Percentiles rank a stretch among this genome's conserved stretches.
phyloP scores from a whole-genome alignment of 768 basidiomycete species.

The Leccinum longicurvipes region DNA sequence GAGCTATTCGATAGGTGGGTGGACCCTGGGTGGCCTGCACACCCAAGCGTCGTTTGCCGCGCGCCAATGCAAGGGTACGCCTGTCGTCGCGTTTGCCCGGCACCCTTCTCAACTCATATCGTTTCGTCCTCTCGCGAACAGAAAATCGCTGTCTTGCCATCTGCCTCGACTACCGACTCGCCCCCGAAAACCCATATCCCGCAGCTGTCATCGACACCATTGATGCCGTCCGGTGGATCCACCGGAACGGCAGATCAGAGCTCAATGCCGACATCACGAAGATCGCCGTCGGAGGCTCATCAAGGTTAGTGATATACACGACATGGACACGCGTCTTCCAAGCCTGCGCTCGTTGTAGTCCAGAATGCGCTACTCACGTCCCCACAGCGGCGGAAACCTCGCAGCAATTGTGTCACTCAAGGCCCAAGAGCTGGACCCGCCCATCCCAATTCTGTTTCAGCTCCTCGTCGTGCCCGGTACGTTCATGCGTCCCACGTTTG shows the following conservation, averaged over 20 bases:
- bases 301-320: slow-evolving; percentile 40
- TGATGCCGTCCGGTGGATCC: slow-evolving; percentile 63
- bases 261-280: slow-evolving; percentile 49
- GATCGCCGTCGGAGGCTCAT: slow-evolving; percentile 70
- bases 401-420: slow-evolving; percentile 65
- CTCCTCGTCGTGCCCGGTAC: slow-evolving; percentile 60
- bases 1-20: slow-evolving; percentile 49
- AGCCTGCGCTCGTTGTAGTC: no score
- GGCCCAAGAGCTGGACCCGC: slow-evolving; percentile 45
- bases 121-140: slow-evolving; percentile 17
- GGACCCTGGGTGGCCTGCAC: slow-evolving; percentile 65
- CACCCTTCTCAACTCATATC: neutral
- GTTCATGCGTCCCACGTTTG: neutral
- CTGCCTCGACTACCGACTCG: slow-evolving; percentile 69
- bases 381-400: slow-evolving; percentile 62
- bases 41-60: slow-evolving; percentile 56
- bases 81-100: neutral
- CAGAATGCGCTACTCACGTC: neutral
- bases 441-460: slow-evolving; percentile 60
- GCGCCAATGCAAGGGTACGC: slow-evolving; percentile 24
- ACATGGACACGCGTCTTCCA: neutral
- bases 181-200: slow-evolving; percentile 69
- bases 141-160: slow-evolving; percentile 61
- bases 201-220: slow-evolving; percentile 68
- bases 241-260: slow-evolving; percentile 41